Evolutionary conservation across 2,329 filamentous ascomycete species (phyloP).

Genomic region (Diaporthe sp.): DNA sequence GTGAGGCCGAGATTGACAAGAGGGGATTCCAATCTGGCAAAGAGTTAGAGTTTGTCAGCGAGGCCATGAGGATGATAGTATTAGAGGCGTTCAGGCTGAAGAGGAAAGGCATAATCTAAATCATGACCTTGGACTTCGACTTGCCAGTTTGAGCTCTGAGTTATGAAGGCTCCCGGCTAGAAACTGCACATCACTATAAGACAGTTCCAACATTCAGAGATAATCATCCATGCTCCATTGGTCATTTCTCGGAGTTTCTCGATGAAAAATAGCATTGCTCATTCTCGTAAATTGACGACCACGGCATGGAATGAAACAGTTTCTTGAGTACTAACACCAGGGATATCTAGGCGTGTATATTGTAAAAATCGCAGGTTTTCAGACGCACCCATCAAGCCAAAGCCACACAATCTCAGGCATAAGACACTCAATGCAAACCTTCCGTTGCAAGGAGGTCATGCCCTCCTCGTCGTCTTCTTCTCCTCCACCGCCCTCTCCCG

Average conservation of each 20-base stretch:
- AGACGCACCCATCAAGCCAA: rapidly evolving
- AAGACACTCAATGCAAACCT: neutral
- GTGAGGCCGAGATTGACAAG: neutral
- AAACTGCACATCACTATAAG: neutral
- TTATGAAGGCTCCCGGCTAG: neutral
- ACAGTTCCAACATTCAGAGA: neutral
- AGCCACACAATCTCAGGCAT: neutral
- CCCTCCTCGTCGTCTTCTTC: neutral
- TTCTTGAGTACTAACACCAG: too few relatives aligned
- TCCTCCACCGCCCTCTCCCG: neutral
- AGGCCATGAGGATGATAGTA: neutral
- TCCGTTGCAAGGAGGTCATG: neutral
- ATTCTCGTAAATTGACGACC: neutral
- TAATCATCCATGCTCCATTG: neutral
- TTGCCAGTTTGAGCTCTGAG: neutral
- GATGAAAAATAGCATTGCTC: neutral
- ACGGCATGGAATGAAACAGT: neutral
- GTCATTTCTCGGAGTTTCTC: neutral
- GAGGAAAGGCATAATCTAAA: neutral
- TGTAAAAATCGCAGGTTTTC: too few relatives aligned
- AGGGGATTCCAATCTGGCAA: neutral
- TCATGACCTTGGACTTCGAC: neutral
- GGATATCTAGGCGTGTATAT: neutral
- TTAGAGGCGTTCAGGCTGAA: neutral
- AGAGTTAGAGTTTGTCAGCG: neutral